phyloP scores from a whole-genome alignment of 257 asterid genomes.

The Hygrophila difformis region DNA sequence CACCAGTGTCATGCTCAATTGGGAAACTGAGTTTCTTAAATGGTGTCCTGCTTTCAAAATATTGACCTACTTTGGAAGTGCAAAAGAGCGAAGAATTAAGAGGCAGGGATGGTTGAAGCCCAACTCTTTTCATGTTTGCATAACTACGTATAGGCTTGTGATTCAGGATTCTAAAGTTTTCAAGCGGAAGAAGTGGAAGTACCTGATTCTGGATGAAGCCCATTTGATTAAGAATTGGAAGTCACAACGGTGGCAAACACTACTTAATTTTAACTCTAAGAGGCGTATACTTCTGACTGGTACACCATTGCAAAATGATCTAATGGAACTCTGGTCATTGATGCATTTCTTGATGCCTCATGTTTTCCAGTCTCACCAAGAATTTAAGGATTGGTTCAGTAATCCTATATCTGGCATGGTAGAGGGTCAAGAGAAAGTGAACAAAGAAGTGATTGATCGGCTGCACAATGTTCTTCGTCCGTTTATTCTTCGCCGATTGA shows the following conservation, averaged over 20 bases:
- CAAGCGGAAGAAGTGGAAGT: slow-evolving; percentile 99
- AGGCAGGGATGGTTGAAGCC: slow-evolving; percentile 99
- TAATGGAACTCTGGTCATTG: slow-evolving; percentile 99
- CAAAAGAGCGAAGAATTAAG: slow-evolving; percentile 84
- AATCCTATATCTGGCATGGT: slow-evolving; percentile 98
- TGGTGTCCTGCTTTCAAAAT: slow-evolving; percentile 99
- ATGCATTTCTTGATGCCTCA: slow-evolving; percentile 99
- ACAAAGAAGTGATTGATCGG: slow-evolving; percentile 96
- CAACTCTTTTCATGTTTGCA: slow-evolving; percentile 88
- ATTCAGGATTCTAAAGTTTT: slow-evolving; percentile 93
- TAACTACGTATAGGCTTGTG: slow-evolving; percentile 94
- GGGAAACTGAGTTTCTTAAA: slow-evolving; percentile 98
- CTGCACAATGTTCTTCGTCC: slow-evolving; percentile 99
- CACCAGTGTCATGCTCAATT: slow-evolving; percentile 98
- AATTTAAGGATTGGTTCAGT: slow-evolving; percentile 98
- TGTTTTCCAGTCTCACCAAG: slow-evolving; percentile 97
- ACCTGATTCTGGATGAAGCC: slow-evolving; percentile 96
- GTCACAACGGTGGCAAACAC: slow-evolving; percentile 99
- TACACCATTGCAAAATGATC: slow-evolving; percentile 96
- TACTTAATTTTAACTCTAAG: slow-evolving; percentile 91
- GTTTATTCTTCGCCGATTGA: slow-evolving; percentile 87
- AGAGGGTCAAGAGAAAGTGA: slow-evolving; percentile 95
- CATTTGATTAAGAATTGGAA: slow-evolving; percentile 97
- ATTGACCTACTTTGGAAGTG: slow-evolving; percentile 98
- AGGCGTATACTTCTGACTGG: slow-evolving; percentile 97